These are phyloP conservation scores for Botrytis fragariae DNA, from an alignment of 2,329 filamentous ascomycete species.

Conservation along the genomic window DNA sequence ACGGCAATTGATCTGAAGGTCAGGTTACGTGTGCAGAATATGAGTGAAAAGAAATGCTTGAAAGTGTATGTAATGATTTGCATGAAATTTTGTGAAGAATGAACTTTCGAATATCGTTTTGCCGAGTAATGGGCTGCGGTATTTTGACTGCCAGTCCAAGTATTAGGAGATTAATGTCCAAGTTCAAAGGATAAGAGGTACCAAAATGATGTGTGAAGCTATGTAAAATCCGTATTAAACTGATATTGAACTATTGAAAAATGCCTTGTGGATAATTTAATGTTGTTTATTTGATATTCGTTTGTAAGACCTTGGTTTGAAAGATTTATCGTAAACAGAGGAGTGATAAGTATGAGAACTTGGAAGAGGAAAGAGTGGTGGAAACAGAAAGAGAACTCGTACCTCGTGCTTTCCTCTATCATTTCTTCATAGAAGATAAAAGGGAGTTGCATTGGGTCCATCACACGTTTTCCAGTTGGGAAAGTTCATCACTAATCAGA, in stretches of 20 bases:
- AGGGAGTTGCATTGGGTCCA: fast-evolving
- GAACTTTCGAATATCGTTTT: not conserved
- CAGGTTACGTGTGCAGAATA: not conserved
- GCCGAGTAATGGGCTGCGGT: not conserved
- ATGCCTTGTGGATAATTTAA: not conserved
- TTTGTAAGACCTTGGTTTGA: not conserved
- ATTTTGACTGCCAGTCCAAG: not conserved
- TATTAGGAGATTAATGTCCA: not conserved
- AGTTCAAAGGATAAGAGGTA: not conserved
- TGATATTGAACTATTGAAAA: not conserved
- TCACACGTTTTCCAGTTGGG: fast-evolving
- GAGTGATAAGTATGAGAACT: not conserved
- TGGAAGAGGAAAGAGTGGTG: not conserved
- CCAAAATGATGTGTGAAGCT: not conserved
- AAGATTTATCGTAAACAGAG: not conserved
- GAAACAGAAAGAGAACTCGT: not conserved
- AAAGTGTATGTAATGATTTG: not conserved
- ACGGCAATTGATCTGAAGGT: not conserved
- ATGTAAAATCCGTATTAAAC: not conserved
- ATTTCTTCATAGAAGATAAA: not conserved
- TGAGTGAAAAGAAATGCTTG: not conserved
- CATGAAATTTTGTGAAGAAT: not conserved
- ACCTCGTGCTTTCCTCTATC: not conserved
- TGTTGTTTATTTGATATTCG: not conserved
- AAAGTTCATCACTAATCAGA: fast-evolving